phyloP scores from a whole-genome alignment of 2,329 filamentous ascomycete genomes.

The Esteya vermicola region DNA sequence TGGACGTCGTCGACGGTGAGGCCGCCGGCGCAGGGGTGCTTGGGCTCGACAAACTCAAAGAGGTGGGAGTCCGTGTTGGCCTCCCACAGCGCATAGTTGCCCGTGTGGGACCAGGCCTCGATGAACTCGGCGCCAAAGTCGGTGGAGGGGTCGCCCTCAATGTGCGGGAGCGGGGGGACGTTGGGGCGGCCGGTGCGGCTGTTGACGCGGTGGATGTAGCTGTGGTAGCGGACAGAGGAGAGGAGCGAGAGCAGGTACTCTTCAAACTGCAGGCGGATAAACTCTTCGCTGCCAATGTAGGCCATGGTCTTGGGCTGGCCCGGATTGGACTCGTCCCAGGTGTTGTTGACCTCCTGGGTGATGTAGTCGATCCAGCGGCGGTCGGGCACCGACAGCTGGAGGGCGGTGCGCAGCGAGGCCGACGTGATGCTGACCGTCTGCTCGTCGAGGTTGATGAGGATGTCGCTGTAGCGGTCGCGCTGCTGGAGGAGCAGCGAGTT shows the following conservation, averaged over 20 bases:
- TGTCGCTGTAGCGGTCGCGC: conserved; percentile 89
- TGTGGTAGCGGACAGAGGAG: conserved; percentile 79
- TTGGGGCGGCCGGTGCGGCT: conserved; percentile 30
- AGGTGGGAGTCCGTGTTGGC: conserved; percentile 68
- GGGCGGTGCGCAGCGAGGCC: conserved; percentile 57
- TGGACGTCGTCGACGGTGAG: conserved; percentile 92
- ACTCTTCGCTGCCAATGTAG: conserved; percentile 91
- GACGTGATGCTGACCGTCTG: conserved; percentile 74
- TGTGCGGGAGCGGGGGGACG: conserved; percentile 36
- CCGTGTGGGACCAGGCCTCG: conserved; percentile 72
- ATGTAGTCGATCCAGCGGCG: conserved; percentile 94
- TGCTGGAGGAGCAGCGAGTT: conserved; percentile 90
- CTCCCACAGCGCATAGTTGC: conserved; percentile 86
- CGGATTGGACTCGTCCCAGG: conserved; percentile 89
- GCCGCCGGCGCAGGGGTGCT: conserved; percentile 84
- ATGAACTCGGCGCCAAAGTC: conserved; percentile 82
- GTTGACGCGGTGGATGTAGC: conserved; percentile 45
- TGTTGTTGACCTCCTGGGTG: conserved; percentile 84
- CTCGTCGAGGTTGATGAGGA: conserved; percentile 91
- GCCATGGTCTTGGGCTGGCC: conserved; percentile 84
- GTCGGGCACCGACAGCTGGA: conserved; percentile 72
- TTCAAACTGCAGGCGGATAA: conserved; percentile 93
- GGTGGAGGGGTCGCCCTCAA: conserved; percentile 68
- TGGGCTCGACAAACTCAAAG: conserved; percentile 87
- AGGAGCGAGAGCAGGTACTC: conserved; percentile 87